Evolutionary conservation across 345 rosid species (phyloP).

Genomic region (Microthlaspi erraticum): DNA sequence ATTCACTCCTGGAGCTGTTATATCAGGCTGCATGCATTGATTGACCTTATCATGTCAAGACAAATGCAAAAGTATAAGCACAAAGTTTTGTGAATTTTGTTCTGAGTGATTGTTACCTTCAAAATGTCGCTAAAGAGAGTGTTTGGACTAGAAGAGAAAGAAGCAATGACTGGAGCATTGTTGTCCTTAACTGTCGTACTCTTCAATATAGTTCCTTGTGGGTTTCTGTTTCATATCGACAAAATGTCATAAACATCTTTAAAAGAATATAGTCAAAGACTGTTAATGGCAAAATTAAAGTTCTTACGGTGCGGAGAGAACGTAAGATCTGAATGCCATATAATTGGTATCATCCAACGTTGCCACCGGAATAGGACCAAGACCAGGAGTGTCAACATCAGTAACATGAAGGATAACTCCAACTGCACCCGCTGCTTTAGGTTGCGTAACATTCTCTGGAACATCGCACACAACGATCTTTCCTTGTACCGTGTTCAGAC

Average conservation of each 20-base stretch:
- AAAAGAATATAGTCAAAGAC: constrained; percentile 29
- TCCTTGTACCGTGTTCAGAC: constrained; percentile 46
- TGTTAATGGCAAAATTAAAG: constrained; percentile 25
- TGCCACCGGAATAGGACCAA: constrained; percentile 41
- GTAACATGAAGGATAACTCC: constrained; percentile 41
- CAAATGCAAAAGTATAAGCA: not conserved
- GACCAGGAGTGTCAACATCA: constrained; percentile 36
- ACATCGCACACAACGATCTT: constrained; percentile 52
- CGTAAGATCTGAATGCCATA: constrained; percentile 40
- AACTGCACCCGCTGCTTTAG: constrained; percentile 44
- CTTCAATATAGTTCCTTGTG: constrained; percentile 44
- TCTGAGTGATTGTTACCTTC: constrained; percentile 45
- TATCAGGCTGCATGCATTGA: constrained; percentile 46
- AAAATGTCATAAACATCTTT: not conserved
- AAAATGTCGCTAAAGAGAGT: constrained; percentile 50
- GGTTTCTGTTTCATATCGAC: constrained; percentile 29
- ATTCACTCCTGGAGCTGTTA: constrained; percentile 52
- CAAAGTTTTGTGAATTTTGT: not conserved
- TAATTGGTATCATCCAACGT: constrained; percentile 27
- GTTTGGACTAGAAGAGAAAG: constrained; percentile 61
- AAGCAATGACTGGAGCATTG: constrained; percentile 46
- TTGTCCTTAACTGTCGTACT: constrained; percentile 42
- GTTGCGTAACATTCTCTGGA: not conserved
- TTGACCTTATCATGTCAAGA: not conserved
- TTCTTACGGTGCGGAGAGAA: constrained; percentile 44